Evolutionary conservation across 306 rosid genomes (phyloP).

Genomic region (Dalbergia oliveri): DNA sequence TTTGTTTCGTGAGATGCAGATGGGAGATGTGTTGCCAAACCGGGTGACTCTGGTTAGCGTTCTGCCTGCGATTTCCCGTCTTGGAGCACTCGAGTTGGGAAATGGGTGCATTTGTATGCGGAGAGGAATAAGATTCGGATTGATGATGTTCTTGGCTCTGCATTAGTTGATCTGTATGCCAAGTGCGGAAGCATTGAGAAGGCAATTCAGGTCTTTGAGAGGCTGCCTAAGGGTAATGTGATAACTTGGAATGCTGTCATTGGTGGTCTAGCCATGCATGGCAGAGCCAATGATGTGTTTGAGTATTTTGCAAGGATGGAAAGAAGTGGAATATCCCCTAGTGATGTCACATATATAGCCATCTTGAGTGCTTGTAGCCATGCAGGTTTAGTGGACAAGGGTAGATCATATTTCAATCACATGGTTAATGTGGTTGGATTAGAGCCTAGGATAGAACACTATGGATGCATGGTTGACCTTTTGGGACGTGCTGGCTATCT

Average conservation of each 20-base stretch:
- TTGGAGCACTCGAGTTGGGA: constrained; percentile 77
- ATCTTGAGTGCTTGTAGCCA: constrained; percentile 83
- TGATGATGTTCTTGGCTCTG: constrained; percentile 81
- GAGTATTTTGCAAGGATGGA: constrained; percentile 63
- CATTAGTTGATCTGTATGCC: constrained; percentile 78
- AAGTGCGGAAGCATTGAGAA: constrained; percentile 81
- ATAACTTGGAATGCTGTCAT: constrained; percentile 78
- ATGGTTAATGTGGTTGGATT: constrained; percentile 63
- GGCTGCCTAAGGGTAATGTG: constrained; percentile 61
- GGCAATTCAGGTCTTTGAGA: constrained; percentile 79
- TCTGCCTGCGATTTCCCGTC: constrained; percentile 73
- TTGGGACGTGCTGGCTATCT: constrained; percentile 74
- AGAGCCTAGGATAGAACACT: constrained; percentile 79
- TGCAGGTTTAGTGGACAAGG: constrained; percentile 74
- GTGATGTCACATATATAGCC: constrained; percentile 72
- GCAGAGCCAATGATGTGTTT: constrained; percentile 60
- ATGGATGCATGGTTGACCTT: constrained; percentile 86
- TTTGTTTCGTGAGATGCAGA: constrained; percentile 69
- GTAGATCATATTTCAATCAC: constrained; percentile 61
- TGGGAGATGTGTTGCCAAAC: constrained; percentile 59
- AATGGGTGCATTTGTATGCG: constrained; percentile 78
- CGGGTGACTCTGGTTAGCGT: constrained; percentile 79
- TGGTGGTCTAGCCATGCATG: constrained; percentile 82
- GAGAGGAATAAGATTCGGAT: constrained; percentile 59
- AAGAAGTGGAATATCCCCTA: constrained; percentile 61